Evolutionary conservation across 495 filamentous ascomycete species (phyloP).

Genomic region (Aspergillus mulundensis): DNA sequence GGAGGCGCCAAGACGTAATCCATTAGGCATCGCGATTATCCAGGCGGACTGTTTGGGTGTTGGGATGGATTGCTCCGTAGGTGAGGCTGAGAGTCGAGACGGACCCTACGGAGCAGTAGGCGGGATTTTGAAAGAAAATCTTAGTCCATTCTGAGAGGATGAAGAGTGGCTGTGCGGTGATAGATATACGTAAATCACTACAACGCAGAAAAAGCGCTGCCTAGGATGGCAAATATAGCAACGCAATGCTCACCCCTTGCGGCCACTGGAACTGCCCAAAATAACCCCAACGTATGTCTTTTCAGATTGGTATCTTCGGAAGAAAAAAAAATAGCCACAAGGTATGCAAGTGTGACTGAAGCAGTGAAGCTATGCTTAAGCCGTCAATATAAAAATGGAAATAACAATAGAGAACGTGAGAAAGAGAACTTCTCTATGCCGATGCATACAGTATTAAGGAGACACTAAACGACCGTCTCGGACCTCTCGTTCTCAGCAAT

Average conservation of each 20-base stretch:
- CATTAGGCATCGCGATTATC: slow-evolving; percentile 6
- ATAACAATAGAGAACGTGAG: slow-evolving; percentile 11
- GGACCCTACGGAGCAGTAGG: background rate
- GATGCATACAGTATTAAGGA: slow-evolving; percentile 4
- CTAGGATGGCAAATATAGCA: slow-evolving; percentile 13
- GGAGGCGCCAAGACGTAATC: slow-evolving; percentile 12
- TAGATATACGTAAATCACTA: background rate
- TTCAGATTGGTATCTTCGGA: slow-evolving; percentile 35
- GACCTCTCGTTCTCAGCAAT: slow-evolving; percentile 83
- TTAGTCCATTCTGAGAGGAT: background rate
- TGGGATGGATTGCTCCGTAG: background rate
- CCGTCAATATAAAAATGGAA: slow-evolving; percentile 11
- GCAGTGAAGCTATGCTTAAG: slow-evolving; percentile 8
- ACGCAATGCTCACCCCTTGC: background rate
- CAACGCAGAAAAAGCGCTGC: slow-evolving; percentile 15
- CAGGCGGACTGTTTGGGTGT: background rate
- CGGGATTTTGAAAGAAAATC: background rate
- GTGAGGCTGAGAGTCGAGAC: background rate
- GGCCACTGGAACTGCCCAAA: background rate
- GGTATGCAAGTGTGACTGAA: slow-evolving; percentile 5
- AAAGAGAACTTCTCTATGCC: slow-evolving; percentile 12
- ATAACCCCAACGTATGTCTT: slow-evolving; percentile 16
- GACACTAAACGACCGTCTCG: slow-evolving; percentile 72
- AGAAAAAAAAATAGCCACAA: slow-evolving; percentile 13
- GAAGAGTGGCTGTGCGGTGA: slow-evolving; percentile 1